Base-by-base conservation (phyloP, 2,329 filamentous ascomycete genomes). In the Colletotrichum caudatum region DNA sequence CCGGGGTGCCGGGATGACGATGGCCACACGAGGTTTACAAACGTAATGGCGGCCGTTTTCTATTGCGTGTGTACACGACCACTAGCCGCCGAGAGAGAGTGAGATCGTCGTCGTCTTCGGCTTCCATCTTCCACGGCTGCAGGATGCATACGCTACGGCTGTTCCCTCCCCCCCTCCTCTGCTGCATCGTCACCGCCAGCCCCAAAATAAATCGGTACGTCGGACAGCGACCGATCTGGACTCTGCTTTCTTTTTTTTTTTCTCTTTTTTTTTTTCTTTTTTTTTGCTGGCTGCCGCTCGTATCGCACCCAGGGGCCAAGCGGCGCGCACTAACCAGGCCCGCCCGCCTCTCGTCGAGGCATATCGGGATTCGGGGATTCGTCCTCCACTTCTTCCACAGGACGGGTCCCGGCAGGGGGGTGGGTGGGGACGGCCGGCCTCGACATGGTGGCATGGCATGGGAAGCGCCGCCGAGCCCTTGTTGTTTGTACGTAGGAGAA, bases 191-290 rank as follows among this genome's bases (percentile, higher is more conserved):
- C 62, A 54, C 68, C 64, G 48, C 68, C 58, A 35, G 41, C 41
- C 44, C 58, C 39, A 18, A 44, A 59, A 68, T 54, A 59, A 54
- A 48, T 51, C 23, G 29, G 29, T 20, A 44, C 64, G 35, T 59
- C 69, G 69, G 69, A 71, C 53, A 71, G 64, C 67, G 69, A 71
- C 69, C 64, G 69, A 71, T 71, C 69, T 71, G 64, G 69, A 67
- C 69, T 63, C 58, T 68, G 35, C 26, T 41, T 51, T 16, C n/a
- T 37, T 62, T 33, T 16, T 29, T 51, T n/a, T 11, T 16, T 41
- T 16, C 33, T 44, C 29, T 44, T 7, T 44, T 41, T 65, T 29
- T 26, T 41, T 26, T 46, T 8, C 50, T 67, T 26, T 46, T 14
- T 57, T 68, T 63, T 64, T 48, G 37, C 64, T 58, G 64, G 64